Percentiles rank a stretch among this genome's conserved stretches.
Evolutionary conservation across 805 yeast genomes (phyloP).

Genomic region (Lachancea nothofagi): DNA sequence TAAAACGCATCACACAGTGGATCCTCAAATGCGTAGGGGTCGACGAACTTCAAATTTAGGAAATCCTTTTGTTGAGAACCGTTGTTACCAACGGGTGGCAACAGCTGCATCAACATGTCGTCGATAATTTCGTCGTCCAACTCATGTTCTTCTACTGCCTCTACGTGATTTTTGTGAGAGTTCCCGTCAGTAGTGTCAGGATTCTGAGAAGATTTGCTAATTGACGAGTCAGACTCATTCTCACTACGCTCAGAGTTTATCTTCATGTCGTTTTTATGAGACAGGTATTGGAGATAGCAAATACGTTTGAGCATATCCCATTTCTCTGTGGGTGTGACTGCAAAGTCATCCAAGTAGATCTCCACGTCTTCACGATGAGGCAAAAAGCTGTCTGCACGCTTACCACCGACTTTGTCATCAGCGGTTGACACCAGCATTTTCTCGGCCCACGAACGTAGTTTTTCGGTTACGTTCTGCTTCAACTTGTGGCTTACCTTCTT

Average conservation of each 20-base stretch:
- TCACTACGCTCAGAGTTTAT: conserved; percentile 1
- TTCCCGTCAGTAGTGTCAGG: background rate
- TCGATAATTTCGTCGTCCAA: conserved; percentile 29
- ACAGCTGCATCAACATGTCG: conserved; percentile 24
- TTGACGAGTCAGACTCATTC: background rate
- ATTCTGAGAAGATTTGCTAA: background rate
- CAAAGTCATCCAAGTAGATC: conserved; percentile 48
- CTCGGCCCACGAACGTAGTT: conserved; percentile 52
- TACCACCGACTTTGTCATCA: conserved; percentile 32
- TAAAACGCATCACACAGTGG: conserved; percentile 79
- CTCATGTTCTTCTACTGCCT: conserved; percentile 23
- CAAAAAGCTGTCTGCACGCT: conserved; percentile 32
- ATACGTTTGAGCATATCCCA: conserved; percentile 69
- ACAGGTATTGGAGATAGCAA: conserved; percentile 62
- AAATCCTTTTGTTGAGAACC: conserved; percentile 13
- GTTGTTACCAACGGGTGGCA: conserved; percentile 20
- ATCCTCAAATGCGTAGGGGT: conserved; percentile 85
- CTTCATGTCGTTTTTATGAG: conserved; percentile 44
- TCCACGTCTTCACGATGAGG: conserved; percentile 56
- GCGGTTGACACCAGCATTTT: conserved; percentile 35
- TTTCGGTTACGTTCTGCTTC: conserved; percentile 46
- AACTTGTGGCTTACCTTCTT: conserved; percentile 42
- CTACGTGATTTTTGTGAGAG: conserved; percentile 14
- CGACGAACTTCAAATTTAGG: conserved; percentile 48
- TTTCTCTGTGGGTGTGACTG: conserved; percentile 47